These are phyloP conservation scores for Persicaria tinctoria DNA, from an alignment of 148 eudicot genomes.

Conservation along the genomic window DNA sequence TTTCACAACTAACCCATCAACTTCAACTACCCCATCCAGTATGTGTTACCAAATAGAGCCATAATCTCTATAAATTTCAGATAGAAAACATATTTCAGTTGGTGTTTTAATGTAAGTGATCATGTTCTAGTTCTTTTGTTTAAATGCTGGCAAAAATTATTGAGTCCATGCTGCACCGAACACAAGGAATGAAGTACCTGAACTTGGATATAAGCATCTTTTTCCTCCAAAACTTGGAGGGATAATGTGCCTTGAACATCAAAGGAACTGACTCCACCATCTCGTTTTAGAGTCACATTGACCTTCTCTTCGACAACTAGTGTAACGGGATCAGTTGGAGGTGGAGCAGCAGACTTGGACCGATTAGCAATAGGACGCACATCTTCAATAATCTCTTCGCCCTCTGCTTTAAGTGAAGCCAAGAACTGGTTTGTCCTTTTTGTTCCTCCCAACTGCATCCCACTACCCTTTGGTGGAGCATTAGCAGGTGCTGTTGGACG, in stretches of 20 bases:
- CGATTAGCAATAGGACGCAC: slow-evolving; percentile 58
- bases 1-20: too few species aligned
- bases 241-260: slow-evolving; percentile 91
- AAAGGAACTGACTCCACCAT: slow-evolving; percentile 86
- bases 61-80: not conserved
- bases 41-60: too few species aligned
- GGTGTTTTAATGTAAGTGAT: not conserved
- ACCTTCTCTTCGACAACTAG: slow-evolving; percentile 88
- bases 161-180: not conserved
- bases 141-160: not conserved
- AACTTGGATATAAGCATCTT: slow-evolving; percentile 89
- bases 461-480: slow-evolving; percentile 88
- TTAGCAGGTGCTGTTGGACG: slow-evolving; percentile 71
- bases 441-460: slow-evolving; percentile 92
- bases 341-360: slow-evolving; percentile 75
- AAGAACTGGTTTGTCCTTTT: slow-evolving; percentile 78
- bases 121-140: not conserved
- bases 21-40: too few species aligned
- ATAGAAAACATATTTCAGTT: not conserved
- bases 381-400: slow-evolving; percentile 90
- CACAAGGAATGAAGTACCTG: slow-evolving; percentile 46
- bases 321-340: slow-evolving; percentile 85
- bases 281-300: slow-evolving; percentile 74
- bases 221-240: slow-evolving; percentile 86
- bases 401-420: slow-evolving; percentile 98